These are phyloP conservation scores for Xylaria venustula DNA, from an alignment of 495 filamentous ascomycete species.

Conservation along the genomic window DNA sequence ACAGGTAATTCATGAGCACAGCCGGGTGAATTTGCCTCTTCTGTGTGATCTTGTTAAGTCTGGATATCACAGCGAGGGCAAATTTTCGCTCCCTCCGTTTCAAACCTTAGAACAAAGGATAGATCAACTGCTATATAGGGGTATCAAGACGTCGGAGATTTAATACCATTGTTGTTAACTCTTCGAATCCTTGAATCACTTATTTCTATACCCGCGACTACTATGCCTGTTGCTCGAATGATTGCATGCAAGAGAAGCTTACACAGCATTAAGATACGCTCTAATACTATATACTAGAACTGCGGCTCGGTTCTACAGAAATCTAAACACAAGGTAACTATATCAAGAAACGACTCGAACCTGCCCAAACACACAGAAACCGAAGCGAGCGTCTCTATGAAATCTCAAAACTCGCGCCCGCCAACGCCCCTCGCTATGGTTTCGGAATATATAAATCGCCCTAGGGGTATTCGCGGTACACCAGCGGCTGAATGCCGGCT, in stretches of 20 bases:
- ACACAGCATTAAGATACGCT: no score
- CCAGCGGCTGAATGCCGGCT: not conserved
- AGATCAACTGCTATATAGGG: no score
- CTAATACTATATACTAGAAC: no score
- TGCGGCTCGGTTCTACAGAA: not conserved
- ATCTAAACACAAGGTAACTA: not conserved
- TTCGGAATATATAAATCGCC: not conserved
- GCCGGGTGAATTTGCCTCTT: no score
- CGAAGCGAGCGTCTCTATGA: not conserved
- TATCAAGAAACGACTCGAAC: not conserved
- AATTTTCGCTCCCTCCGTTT: no score
- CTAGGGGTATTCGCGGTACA: constrained; percentile 1
- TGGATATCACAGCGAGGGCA: no score
- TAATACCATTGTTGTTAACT: no score
- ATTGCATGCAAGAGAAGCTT: not conserved
- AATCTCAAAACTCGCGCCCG: not conserved
- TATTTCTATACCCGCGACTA: no score
- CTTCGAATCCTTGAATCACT: not conserved
- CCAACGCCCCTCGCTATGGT: constrained; percentile 14
- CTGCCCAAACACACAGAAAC: constrained; percentile 2
- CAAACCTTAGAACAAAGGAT: no score
- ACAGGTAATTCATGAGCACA: no score
- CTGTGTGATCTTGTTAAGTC: no score
- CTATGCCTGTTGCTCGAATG: not conserved
- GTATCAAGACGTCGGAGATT: no score